Evolutionary conservation across 208 protist genomes (phyloP), one percentile per base, ranked within the genome.

Genomic region (Wallacemonas sp.): DNA sequence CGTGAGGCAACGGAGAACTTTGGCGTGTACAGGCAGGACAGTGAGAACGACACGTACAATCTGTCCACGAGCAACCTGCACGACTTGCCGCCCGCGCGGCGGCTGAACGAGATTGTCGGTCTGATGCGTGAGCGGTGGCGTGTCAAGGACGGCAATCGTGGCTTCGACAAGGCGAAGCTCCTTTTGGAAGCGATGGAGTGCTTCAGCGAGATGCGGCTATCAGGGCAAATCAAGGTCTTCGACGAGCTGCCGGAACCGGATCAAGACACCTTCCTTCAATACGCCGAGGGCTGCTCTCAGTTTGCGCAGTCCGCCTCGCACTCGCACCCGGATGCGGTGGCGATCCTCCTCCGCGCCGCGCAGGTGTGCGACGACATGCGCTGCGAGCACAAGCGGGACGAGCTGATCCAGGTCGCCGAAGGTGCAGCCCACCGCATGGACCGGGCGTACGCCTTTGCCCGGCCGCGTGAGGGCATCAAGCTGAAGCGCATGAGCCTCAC

Each of bases 321-420:
- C 73, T 90, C 91, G 14, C 91, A 96, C 74, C 85, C 87, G 0
- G 79, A 92, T 20, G 81, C 91, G 14, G 91, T 91, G 11, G 86
- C 81, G 2, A 74, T 94, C 29, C 74, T 96, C 46, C 42, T 96
- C 18, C 87, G 91, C 14, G 84, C 76, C 1, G 81, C 87, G 25
- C 80, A 89, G 45, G 92, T 96, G 49, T 96, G 91, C 72, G 91
- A 96, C 50, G 91, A 96, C 22, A 93, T 96, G 78, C 82, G 86
- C 3, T 96, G 91, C 61, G 54, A 48, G 11, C 80, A 85, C 26
- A 96, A 96, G 68, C 74, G 91, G 11, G 87, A 93, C 57, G 91
- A 96, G 67, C 73, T 96, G 78, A 71, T 89, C 45, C 82, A 88
- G 61, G 76, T 96, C 38, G 80, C 87, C 1, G 87, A 96, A 59